phyloP scores from a whole-genome alignment of 331 rosid genomes.

The Acacia pycnantha region DNA sequence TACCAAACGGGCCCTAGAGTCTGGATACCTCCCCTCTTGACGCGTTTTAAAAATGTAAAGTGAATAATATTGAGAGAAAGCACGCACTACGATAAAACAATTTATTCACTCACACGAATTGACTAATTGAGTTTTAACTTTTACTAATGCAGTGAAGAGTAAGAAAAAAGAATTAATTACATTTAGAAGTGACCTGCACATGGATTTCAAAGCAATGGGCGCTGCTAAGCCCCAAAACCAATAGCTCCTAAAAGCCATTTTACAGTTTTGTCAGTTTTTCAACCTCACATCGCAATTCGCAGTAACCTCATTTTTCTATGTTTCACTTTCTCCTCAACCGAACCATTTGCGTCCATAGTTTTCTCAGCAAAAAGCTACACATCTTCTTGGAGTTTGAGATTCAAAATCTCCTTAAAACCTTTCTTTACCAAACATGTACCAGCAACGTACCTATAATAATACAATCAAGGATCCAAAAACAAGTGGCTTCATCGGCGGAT shows the following conservation, averaged over 20 bases:
- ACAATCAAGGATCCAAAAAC: neutral
- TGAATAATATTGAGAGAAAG: no score
- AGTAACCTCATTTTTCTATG: neutral
- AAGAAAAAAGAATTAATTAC: no score
- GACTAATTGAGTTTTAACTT: no score
- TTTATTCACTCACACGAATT: no score
- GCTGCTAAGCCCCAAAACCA: neutral
- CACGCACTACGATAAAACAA: no score
- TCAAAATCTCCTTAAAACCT: neutral
- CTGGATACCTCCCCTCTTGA: no score
- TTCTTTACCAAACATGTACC: neutral
- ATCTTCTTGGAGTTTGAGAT: neutral
- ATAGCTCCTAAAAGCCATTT: neutral
- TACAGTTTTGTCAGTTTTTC: constrained; percentile 6
- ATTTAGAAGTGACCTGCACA: neutral
- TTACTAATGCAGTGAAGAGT: no score
- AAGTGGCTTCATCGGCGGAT: neutral
- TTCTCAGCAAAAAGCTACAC: neutral
- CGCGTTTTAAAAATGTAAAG: no score
- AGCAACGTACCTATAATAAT: neutral
- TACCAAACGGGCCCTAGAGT: no score
- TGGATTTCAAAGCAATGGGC: constrained; percentile 30
- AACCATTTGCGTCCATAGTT: constrained; percentile 22
- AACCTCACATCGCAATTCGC: neutral
- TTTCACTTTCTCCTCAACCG: neutral